These are phyloP conservation scores for Capronia coronata DNA, from an alignment of 2,329 filamentous ascomycete genomes.

Conservation along the genomic window DNA sequence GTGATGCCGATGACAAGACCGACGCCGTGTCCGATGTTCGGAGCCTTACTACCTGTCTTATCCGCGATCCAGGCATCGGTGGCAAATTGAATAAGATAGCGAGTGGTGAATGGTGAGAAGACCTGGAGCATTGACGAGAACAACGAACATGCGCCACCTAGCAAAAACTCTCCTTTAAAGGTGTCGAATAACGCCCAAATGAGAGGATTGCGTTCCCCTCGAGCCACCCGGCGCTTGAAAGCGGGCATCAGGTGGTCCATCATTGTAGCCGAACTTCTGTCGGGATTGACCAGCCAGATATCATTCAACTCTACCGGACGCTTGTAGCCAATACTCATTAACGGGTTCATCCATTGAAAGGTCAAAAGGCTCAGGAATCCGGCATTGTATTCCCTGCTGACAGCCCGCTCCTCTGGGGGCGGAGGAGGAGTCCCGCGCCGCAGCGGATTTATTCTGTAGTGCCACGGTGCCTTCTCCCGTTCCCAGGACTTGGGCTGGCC, in stretches of 20 bases:
- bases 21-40: slow-evolving; percentile 67
- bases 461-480: slow-evolving; percentile 33
- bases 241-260: slow-evolving; percentile 59
- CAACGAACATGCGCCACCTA: slow-evolving; percentile 74
- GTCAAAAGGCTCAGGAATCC: slow-evolving; percentile 67
- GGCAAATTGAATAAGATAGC: slow-evolving; percentile 81
- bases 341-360: slow-evolving; percentile 83
- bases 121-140: slow-evolving; percentile 67
- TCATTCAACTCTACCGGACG: slow-evolving; percentile 76
- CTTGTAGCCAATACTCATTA: slow-evolving; percentile 84
- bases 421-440: slow-evolving; percentile 48
- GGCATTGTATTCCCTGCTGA: slow-evolving; percentile 66
- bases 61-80: slow-evolving; percentile 67
- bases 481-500: slow-evolving; percentile 5
- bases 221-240: slow-evolving; percentile 61
- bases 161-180: slow-evolving; percentile 74
- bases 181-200: slow-evolving; percentile 79
- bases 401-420: slow-evolving; percentile 47
- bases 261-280: slow-evolving; percentile 64
- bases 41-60: slow-evolving; percentile 47
- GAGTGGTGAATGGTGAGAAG: slow-evolving; percentile 74
- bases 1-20: slow-evolving; percentile 81
- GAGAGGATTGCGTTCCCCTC: slow-evolving; percentile 66
- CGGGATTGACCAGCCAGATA: slow-evolving; percentile 81
- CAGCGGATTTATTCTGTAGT: slow-evolving; percentile 40